These are phyloP conservation scores for Volutella citrinella DNA, from an alignment of 2,329 filamentous ascomycete genomes.

Conservation along the genomic window DNA sequence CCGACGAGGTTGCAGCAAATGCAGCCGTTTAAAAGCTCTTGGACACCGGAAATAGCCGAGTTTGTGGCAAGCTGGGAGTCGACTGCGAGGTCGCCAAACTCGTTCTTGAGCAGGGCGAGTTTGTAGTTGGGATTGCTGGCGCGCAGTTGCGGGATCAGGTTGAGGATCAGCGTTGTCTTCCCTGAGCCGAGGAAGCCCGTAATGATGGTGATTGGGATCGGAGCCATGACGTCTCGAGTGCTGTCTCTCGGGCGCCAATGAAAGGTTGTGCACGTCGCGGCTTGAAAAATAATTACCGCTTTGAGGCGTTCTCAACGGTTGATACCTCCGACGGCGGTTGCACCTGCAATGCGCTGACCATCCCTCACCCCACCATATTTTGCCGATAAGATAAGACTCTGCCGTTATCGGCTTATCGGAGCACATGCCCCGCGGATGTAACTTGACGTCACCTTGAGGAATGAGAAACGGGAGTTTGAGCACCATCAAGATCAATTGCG, in stretches of 20 bases:
- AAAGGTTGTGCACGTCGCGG: too few relatives aligned
- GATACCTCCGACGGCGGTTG: too few relatives aligned
- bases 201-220: constrained; percentile 88
- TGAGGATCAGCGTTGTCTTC: constrained; percentile 94
- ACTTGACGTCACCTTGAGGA: too few relatives aligned
- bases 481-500: constrained; percentile 22
- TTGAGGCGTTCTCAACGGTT: too few relatives aligned
- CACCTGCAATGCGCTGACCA: too few relatives aligned
- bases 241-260: neutral
- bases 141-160: constrained; percentile 84
- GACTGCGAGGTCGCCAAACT: constrained; percentile 92
- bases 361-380: too few relatives aligned
- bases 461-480: neutral
- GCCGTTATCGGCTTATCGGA: too few relatives aligned
- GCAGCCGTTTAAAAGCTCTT: constrained; percentile 92
- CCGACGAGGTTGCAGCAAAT: constrained; percentile 99
- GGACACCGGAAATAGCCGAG: constrained; percentile 80
- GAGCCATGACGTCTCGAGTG: constrained; percentile 46
- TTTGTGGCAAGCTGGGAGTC: constrained; percentile 88
- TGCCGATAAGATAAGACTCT: too few relatives aligned
- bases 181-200: constrained; percentile 96
- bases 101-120: constrained; percentile 94
- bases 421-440: too few relatives aligned
- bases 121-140: constrained; percentile 72
- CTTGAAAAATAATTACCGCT: too few relatives aligned